Evolutionary conservation across 169 alveolate species (phyloP), one percentile per base, ranked within the genome.

Genomic region (Cryptosporidium ryanae): DNA sequence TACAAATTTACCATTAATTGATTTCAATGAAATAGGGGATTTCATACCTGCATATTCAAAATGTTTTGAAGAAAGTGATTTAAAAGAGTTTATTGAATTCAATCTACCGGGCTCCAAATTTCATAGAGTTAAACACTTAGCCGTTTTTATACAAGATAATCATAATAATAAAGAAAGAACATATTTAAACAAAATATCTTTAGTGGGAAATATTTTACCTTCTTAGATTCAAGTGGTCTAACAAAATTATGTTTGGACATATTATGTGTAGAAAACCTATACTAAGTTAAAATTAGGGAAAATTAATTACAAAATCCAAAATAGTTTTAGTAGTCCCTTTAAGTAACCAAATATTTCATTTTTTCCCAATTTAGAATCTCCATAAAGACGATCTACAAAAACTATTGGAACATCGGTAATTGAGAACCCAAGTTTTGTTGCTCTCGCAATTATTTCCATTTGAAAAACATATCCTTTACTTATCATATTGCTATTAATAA

Each of bases 391-490:
- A 87, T 98, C 99, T 27, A 96, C 97, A 92, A 98, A 98, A 38
- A 97, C 94, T 43, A 97, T 97, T 4, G 99, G 99, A 21, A 97
- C 98, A 90, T 98, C 99, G 49, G 95, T 98, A 70, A 98, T 94
- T 38, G 90, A 84, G 64, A 92, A 95, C 27, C 96, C 96, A 57
- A 83, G 82, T 89, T 92, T 93, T 52, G 94, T 90, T 27, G 99
- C 99, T 83, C 99, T 94, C 38, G 96, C 95, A 49, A 96, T 94
- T 34, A 96, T 95, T 91, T 98, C 99, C 98, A 97, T 97, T 91
- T 98, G 98, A 92, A 98, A 98, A 18, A 96, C 98, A 90, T 96
- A 98, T 25, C 99, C 99, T 70, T 92, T 92, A 67, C 94, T 89
- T 55, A 92, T 90, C 21, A 96, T 93, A 55, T 92, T 91, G 34